phyloP scores from a whole-genome alignment of 2,329 filamentous ascomycete genomes.

The Rugonectria rugulosa region DNA sequence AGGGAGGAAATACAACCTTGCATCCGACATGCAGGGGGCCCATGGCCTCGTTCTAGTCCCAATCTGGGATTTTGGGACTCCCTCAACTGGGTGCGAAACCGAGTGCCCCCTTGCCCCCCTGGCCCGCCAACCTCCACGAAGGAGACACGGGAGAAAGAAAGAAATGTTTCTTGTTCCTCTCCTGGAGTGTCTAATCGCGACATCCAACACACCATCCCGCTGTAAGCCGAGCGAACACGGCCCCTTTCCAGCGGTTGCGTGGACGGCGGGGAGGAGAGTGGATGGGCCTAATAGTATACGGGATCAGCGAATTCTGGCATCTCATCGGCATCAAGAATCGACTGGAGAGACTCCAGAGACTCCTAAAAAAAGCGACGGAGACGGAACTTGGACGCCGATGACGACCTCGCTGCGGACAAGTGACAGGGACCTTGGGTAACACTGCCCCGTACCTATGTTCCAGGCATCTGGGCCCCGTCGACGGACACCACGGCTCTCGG shows the following conservation, averaged over 20 bases:
- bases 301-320: too few relatives aligned
- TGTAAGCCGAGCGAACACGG: background rate
- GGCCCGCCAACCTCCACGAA: background rate
- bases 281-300: too few relatives aligned
- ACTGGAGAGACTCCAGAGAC: background rate
- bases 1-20: background rate
- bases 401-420: background rate
- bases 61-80: background rate
- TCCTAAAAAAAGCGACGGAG: background rate
- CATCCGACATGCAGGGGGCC: background rate
- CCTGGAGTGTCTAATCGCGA: background rate
- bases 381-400: background rate
- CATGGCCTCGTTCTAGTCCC: conserved; percentile 10
- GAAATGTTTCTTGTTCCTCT: background rate
- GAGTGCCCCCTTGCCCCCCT: background rate
- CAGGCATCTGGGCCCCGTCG: conserved; percentile 24
- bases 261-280: too few relatives aligned
- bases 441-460: conserved; percentile 14
- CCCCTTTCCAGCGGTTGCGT: too few relatives aligned
- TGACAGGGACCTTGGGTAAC: conserved; percentile 16
- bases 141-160: background rate
- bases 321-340: background rate
- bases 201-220: background rate
- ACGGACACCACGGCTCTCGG: conserved; percentile 14
- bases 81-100: background rate